Percentiles rank a stretch among this genome's conserved stretches.
These are phyloP conservation scores for Penicillium desertorum DNA, from an alignment of 495 filamentous ascomycete genomes.

Conservation along the genomic window DNA sequence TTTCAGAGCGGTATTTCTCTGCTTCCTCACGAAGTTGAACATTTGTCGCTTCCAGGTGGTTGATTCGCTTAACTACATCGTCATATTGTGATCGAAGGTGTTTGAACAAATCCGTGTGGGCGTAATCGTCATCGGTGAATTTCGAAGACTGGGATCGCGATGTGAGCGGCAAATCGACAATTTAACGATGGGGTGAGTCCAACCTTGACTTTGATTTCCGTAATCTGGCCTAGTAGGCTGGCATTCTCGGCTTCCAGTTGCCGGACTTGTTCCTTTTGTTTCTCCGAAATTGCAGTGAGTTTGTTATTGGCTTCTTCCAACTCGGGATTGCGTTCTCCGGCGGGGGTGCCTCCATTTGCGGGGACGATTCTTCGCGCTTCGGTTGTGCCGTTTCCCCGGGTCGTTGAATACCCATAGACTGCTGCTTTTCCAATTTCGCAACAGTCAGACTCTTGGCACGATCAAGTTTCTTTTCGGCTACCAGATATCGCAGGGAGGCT, in stretches of 20 bases:
- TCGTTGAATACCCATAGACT: slow-evolving; percentile 62
- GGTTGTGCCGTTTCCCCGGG: slow-evolving; percentile 53
- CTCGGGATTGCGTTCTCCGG: slow-evolving; percentile 53
- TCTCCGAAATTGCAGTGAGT: slow-evolving; percentile 67
- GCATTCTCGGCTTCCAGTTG: slow-evolving; percentile 77
- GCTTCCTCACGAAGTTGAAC: slow-evolving; percentile 80
- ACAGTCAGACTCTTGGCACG: slow-evolving; percentile 81
- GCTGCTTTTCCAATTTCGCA: slow-evolving; percentile 90
- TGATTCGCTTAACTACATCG: slow-evolving; percentile 86
- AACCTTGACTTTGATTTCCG: slow-evolving; percentile 62
- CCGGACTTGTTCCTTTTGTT: slow-evolving; percentile 85
- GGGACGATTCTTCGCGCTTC: slow-evolving; percentile 53
- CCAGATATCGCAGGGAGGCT: slow-evolving; percentile 86
- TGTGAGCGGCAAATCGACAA: slow-evolving; percentile 6
- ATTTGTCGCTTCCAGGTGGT: slow-evolving; percentile 86
- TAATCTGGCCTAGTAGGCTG: slow-evolving; percentile 73
- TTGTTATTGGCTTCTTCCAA: slow-evolving; percentile 70
- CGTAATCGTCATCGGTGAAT: slow-evolving; percentile 89
- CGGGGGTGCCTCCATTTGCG: slow-evolving; percentile 55
- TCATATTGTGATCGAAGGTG: slow-evolving; percentile 85
- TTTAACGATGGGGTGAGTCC: background rate
- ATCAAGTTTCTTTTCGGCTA: slow-evolving; percentile 91
- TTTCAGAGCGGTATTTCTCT: slow-evolving; percentile 77
- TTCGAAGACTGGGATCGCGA: slow-evolving; percentile 52
- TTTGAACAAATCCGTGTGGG: slow-evolving; percentile 89